These are phyloP conservation scores for Agaricales sp. DNA, from an alignment of 1,284 basidiomycete species.

Conservation along the genomic window DNA sequence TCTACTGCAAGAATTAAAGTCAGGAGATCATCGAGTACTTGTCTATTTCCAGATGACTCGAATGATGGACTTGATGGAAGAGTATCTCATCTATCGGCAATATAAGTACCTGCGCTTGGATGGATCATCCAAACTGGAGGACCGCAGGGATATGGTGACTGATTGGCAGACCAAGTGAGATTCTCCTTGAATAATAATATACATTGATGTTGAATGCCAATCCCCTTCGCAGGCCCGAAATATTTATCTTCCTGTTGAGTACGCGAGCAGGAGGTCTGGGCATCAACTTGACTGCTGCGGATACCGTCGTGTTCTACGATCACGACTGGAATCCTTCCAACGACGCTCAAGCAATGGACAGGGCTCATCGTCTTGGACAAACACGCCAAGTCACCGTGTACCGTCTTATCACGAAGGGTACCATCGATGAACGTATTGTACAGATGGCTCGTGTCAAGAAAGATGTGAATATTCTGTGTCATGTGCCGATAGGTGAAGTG, in stretches of 20 bases:
- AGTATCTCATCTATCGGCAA: slow-evolving; percentile 95
- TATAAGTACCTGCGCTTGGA: slow-evolving; percentile 97
- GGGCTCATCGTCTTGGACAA: slow-evolving; percentile 97
- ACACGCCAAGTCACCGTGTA: slow-evolving; percentile 99
- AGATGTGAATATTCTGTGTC: slow-evolving; percentile 52
- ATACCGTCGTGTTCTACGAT: slow-evolving; percentile 98
- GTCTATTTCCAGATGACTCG: slow-evolving; percentile 99
- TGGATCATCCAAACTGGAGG: slow-evolving; percentile 92
- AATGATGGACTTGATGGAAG: slow-evolving; percentile 99
- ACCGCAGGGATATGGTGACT: slow-evolving; percentile 97
- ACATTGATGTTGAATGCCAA: slow-evolving; percentile 7
- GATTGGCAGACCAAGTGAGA: slow-evolving; percentile 96
- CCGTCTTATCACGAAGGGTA: slow-evolving; percentile 91
- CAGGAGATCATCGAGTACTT: slow-evolving; percentile 88
- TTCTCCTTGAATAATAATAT: slow-evolving; percentile 3
- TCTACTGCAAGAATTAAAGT: slow-evolving; percentile 87
- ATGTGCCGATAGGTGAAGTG: not conserved
- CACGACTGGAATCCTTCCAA: slow-evolving; percentile 99
- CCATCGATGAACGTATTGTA: slow-evolving; percentile 98
- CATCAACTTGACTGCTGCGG: slow-evolving; percentile 97
- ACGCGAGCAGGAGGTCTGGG: slow-evolving; percentile 96
- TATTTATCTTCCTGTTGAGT: slow-evolving; percentile 93
- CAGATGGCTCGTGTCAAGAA: slow-evolving; percentile 92
- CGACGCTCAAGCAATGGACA: slow-evolving; percentile 99
- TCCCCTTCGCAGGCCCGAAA: slow-evolving; percentile 60